These are phyloP conservation scores for Byssothecium circinans DNA, from an alignment of 2,329 filamentous ascomycete species.

Conservation along the genomic window DNA sequence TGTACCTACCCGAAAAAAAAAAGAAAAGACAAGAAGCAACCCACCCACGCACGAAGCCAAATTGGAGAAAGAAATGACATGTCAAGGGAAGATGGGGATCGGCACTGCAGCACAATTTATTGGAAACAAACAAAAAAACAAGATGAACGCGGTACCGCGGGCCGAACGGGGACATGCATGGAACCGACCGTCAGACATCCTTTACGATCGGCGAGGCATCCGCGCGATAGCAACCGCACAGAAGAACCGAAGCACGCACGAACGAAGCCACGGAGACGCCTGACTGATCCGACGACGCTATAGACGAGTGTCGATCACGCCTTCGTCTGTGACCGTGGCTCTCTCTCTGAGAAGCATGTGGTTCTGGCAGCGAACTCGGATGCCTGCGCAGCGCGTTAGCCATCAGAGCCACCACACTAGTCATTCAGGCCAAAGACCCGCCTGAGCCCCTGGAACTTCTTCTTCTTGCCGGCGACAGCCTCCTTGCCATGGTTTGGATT, in stretches of 20 bases:
- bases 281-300: constrained; percentile 2
- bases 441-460: constrained; percentile 69
- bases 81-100: no score
- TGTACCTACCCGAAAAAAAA: no score
- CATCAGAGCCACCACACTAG: constrained; percentile 32
- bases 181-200: no score
- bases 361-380: background rate
- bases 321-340: background rate
- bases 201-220: background rate
- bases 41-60: no score
- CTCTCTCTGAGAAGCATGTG: background rate
- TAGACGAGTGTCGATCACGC: background rate
- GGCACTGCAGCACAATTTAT: no score
- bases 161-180: no score
- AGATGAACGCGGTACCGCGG: no score
- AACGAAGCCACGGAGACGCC: constrained; percentile 9
- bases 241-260: constrained; percentile 11
- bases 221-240: constrained; percentile 15
- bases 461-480: constrained; percentile 54
- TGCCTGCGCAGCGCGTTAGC: constrained; percentile 18
- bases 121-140: no score
- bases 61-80: no score
- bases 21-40: no score
- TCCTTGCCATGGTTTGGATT: constrained; percentile 48
- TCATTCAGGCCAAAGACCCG: constrained; percentile 65